Evolutionary conservation across 116 monocot species (phyloP).

Genomic region (Zostera marina): DNA sequence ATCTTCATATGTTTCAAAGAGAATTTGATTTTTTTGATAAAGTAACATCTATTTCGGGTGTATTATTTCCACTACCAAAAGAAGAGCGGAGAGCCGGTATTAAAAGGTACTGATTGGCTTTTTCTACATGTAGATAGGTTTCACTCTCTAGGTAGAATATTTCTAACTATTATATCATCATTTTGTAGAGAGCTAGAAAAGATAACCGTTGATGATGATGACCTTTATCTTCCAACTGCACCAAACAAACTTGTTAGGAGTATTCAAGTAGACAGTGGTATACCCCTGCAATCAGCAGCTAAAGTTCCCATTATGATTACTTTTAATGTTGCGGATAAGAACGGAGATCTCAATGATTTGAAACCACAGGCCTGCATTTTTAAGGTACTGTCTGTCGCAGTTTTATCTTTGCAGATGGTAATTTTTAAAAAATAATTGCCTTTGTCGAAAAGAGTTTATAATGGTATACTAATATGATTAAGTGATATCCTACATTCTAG

Average conservation of each 20-base stretch:
- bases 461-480: no score
- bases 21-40: constrained; percentile 98
- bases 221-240: constrained; percentile 91
- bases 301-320: constrained; percentile 99
- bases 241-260: constrained; percentile 82
- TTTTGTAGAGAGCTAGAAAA: constrained; percentile 71
- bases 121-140: not conserved
- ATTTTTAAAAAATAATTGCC: no score
- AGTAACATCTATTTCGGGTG: constrained; percentile 98
- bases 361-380: constrained; percentile 94
- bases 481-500: no score
- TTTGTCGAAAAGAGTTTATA: no score
- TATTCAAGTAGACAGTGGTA: constrained; percentile 92
- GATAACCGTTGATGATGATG: constrained; percentile 63
- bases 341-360: constrained; percentile 70
- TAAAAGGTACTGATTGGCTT: constrained; percentile 38
- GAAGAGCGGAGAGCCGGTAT: constrained; percentile 92
- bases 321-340: constrained; percentile 78
- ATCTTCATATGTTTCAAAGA: constrained; percentile 83
- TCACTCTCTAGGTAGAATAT: not conserved
- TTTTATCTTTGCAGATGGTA: not conserved
- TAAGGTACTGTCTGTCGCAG: constrained; percentile 36
- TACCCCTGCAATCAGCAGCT: constrained; percentile 95
- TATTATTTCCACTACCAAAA: constrained; percentile 83
- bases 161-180: not conserved